Conservation (phyloP, 257 asterid genomes). For the Scutellaria baicalensis region DNA sequence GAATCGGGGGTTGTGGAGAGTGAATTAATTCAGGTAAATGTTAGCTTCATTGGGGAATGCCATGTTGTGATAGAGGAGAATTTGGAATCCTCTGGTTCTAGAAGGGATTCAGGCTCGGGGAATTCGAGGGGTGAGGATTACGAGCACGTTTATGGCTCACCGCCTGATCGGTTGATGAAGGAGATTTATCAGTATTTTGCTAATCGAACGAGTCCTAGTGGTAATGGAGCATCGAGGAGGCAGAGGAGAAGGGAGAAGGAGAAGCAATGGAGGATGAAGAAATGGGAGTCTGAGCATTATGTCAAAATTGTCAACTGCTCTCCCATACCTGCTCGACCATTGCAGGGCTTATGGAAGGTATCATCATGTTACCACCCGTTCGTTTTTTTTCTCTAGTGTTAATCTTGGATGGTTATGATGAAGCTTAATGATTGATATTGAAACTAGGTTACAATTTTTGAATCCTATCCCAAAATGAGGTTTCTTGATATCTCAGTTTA, state of each 20-base stretch:
- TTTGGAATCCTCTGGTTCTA: constrained; percentile 18
- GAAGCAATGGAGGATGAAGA: constrained; percentile 52
- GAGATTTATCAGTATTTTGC: constrained; percentile 90
- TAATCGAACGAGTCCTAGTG: constrained; percentile 65
- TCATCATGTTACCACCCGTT: neutral
- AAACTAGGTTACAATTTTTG: neutral
- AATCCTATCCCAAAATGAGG: neutral
- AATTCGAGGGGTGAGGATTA: constrained; percentile 44
- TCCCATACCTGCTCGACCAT: constrained; percentile 59
- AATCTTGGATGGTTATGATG: no score
- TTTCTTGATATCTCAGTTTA: neutral
- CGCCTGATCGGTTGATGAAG: constrained; percentile 58
- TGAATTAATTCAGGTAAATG: constrained; percentile 56
- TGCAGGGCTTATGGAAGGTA: constrained; percentile 99
- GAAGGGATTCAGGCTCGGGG: constrained; percentile 28
- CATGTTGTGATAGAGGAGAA: constrained; percentile 74
- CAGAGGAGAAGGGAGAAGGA: constrained; percentile 83
- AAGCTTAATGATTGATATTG: no score
- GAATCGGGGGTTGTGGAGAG: constrained; percentile 31
- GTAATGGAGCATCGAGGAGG: constrained; percentile 71
- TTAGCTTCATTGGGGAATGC: constrained; percentile 51
- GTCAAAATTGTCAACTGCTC: constrained; percentile 68
- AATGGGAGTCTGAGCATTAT: constrained; percentile 68
- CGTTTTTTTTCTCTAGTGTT: no score
- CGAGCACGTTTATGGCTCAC: constrained; percentile 54